Evolutionary conservation across 2,329 filamentous ascomycete species (phyloP).

Genomic region (Penicillium sp.): DNA sequence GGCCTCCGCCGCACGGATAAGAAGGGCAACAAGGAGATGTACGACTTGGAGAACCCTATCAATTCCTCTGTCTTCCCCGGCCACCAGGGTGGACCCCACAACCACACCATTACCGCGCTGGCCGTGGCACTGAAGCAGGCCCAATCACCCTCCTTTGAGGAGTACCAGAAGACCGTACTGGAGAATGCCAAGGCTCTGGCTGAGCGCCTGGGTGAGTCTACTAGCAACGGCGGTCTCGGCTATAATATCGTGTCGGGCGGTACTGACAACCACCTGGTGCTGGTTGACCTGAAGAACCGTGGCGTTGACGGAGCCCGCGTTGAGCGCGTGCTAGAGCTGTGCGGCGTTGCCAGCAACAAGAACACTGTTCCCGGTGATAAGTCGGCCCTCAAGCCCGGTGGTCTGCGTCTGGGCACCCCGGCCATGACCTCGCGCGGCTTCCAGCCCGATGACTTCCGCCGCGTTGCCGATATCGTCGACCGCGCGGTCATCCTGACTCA

Average conservation of each 20-base stretch:
- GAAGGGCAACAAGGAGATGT: conserved; percentile 81
- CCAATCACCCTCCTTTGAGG: conserved; percentile 80
- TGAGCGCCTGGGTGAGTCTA: conserved; percentile 65
- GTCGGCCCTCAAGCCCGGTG: conserved; percentile 87
- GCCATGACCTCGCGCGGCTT: conserved; percentile 99
- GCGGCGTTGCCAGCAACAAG: conserved; percentile 97
- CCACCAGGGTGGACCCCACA: conserved; percentile 97
- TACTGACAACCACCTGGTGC: conserved; percentile 96
- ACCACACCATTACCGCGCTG: conserved; percentile 98
- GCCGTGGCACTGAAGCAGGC: conserved; percentile 95
- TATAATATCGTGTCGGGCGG: conserved; percentile 95
- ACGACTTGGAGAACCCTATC: conserved; percentile 92
- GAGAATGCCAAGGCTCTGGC: conserved; percentile 91
- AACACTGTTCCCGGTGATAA: conserved; percentile 96
- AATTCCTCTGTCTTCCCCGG: conserved; percentile 99
- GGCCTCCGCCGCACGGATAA: conserved; percentile 89
- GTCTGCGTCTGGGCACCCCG: conserved; percentile 87
- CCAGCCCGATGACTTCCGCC: conserved; percentile 76
- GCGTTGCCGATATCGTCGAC: conserved; percentile 81
- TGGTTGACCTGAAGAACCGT: conserved; percentile 85
- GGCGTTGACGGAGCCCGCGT: conserved; percentile 86
- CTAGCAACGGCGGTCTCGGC: conserved; percentile 63
- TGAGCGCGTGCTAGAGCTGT: conserved; percentile 83
- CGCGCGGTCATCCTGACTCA: conserved; percentile 74
- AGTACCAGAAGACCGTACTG: conserved; percentile 89